phyloP scores from a whole-genome alignment of 176 grass and related monocot species.

The Musa acuminata region DNA sequence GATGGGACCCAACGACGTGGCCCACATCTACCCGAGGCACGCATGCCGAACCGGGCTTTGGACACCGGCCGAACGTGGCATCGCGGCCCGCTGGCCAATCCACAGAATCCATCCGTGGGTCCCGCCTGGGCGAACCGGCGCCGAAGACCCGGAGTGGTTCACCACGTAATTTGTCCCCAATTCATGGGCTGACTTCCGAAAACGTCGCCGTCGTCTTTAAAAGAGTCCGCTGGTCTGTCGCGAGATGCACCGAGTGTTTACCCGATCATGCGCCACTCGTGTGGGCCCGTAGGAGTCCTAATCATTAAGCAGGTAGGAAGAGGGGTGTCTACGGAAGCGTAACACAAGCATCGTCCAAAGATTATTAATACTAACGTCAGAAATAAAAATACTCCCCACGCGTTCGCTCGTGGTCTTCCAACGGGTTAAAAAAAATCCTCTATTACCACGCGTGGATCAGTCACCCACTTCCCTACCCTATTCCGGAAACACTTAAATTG shows the following conservation, averaged over 20 bases:
- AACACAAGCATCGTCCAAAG: neutral
- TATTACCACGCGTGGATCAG: neutral
- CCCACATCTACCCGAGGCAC: too few relatives aligned
- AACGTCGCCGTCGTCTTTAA: neutral
- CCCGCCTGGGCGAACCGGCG: neutral
- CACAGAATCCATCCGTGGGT: too few relatives aligned
- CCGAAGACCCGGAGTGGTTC: neutral
- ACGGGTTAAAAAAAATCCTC: neutral
- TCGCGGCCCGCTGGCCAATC: too few relatives aligned
- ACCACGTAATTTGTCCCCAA: neutral
- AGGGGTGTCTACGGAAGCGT: too few relatives aligned
- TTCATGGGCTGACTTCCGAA: neutral
- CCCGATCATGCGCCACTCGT: too few relatives aligned
- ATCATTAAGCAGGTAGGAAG: too few relatives aligned
- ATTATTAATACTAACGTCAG: neutral
- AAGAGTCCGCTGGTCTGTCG: neutral
- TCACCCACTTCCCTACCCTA: neutral
- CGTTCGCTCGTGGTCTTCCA: slow-evolving; percentile 3
- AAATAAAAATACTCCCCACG: neutral
- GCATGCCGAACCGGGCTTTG: too few relatives aligned
- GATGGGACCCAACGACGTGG: too few relatives aligned
- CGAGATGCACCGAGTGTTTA: too few relatives aligned
- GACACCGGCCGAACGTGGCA: too few relatives aligned
- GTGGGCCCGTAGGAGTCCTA: neutral
- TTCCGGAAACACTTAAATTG: too few relatives aligned